Percentiles rank a stretch among this genome's conserved stretches.
Evolutionary conservation across 1,284 basidiomycete species (phyloP).

Genomic region (Vanrija pseudolonga): DNA sequence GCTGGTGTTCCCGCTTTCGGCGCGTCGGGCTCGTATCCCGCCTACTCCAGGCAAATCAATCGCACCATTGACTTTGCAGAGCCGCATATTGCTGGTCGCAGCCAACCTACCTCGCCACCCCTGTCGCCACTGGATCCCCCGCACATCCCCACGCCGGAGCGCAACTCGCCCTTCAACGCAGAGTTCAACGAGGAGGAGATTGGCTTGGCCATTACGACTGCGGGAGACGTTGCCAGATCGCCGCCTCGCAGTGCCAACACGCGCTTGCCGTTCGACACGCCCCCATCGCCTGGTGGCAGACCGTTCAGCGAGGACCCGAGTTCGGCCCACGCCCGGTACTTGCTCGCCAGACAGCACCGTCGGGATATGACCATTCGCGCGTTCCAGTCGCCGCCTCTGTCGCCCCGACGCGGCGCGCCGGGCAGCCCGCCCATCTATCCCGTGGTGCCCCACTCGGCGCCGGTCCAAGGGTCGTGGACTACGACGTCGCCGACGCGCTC

Average conservation of each 20-base stretch:
- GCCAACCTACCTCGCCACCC: background rate
- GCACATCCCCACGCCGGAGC: constrained; percentile 7
- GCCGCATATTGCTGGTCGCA: background rate
- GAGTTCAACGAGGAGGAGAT: constrained; percentile 21
- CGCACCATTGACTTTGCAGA: constrained; percentile 15
- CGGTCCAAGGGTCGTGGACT: background rate
- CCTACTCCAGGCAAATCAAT: background rate
- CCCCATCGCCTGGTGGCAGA: background rate
- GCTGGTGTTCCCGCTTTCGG: no score
- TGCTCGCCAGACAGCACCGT: constrained; percentile 40
- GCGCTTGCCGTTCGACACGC: constrained; percentile 4
- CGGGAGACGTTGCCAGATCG: constrained; percentile 1
- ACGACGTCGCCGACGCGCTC: constrained; percentile 1
- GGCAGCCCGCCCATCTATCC: background rate
- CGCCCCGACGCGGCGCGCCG: background rate
- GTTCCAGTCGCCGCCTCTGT: constrained; percentile 30
- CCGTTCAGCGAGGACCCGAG: constrained; percentile 8
- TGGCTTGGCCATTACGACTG: constrained; percentile 31
- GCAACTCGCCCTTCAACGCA: constrained; percentile 8
- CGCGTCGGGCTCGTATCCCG: background rate
- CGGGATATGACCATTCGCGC: constrained; percentile 32
- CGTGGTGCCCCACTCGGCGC: background rate
- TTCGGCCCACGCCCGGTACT: constrained; percentile 32
- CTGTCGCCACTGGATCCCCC: background rate
- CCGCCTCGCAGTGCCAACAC: background rate